phyloP scores from a whole-genome alignment of 768 basidiomycete genomes.

The Hypsizygus marmoreus region DNA sequence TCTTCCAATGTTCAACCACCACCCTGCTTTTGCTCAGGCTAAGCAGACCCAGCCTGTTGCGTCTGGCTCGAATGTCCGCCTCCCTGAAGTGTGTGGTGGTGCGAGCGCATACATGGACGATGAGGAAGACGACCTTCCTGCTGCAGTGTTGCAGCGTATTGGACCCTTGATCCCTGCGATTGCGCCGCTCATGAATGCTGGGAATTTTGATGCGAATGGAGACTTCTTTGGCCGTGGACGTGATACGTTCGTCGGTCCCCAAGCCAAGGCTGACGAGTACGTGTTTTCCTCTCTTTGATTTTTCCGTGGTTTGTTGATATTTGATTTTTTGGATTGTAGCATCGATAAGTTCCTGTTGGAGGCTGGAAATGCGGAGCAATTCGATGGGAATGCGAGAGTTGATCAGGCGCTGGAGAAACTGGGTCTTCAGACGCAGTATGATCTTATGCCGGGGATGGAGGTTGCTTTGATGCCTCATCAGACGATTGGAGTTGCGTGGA shows the following conservation, averaged over 20 bases:
- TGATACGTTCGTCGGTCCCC: slow-evolving; percentile 46
- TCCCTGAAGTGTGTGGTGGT: not conserved
- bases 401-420: slow-evolving; percentile 57
- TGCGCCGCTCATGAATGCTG: slow-evolving; percentile 25
- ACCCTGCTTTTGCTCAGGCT: not conserved
- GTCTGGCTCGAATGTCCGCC: slow-evolving; percentile 19
- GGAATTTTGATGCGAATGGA: slow-evolving; percentile 43
- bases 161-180: slow-evolving; percentile 19
- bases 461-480: slow-evolving; percentile 71
- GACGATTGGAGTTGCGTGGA: slow-evolving; percentile 62
- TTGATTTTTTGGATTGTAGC: slow-evolving; percentile 27
- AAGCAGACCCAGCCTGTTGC: slow-evolving; percentile 13
- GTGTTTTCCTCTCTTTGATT: too few species aligned
- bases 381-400: slow-evolving; percentile 61
- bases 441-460: slow-evolving; percentile 58
- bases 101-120: slow-evolving; percentile 10
- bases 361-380: slow-evolving; percentile 59
- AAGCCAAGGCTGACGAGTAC: slow-evolving; percentile 53
- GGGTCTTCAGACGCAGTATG: slow-evolving; percentile 46
- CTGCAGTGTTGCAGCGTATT: slow-evolving; percentile 9
- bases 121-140: slow-evolving; percentile 17
- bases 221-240: slow-evolving; percentile 49
- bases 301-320: not conserved
- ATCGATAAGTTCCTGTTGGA: slow-evolving; percentile 54
- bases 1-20: not conserved